Base-by-base conservation (phyloP, 179 eudicot species). In the Gypsophila paniculata region DNA sequence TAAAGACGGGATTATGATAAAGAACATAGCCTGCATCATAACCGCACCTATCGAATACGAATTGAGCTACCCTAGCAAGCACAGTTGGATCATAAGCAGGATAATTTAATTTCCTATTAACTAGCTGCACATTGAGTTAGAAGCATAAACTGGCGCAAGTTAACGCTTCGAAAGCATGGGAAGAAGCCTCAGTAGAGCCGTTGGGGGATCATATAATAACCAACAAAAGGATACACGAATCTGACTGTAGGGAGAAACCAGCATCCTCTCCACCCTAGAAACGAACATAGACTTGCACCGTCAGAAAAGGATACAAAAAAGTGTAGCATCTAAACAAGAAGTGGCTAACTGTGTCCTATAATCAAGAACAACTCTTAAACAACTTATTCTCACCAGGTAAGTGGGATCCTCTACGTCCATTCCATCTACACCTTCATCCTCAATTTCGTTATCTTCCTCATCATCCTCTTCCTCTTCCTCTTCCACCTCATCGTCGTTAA, bases 371-470 rank as follows among this genome's bases (percentile, higher is more conserved):
- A 48, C 44, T n/a, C 19, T 38, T 29, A 26, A 64, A 61, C 26
- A 59, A 54, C 23, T 36, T 52, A 64, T 57, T 25, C 76, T 83
- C 73, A 80, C 91, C 86, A 82, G 14, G 65, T 86, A 76, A 11
- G 82, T 70, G 68, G 77, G 79, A 72, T 91, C 86, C 70, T 86
- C 81, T 60, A 82, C 73, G 74, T 91, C 89, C 74, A 87, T 44
- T 59, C 88, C 97, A 77, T 90, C 96, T 63, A 82, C 94, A 75
- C 69, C 85, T 36, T 87, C 95, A 74, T 83, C 90, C 49, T 85
- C 82, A 5, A 77, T 78, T 29, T 75, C 85, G 26, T 69, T 87
- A 58, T 86, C 92, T 77, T 82, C 82, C 70, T 90, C 89, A 65
- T 84, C 81, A n/a, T 82, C 81, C 68, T 85, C 34, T 29, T 29